phyloP scores from a whole-genome alignment of 1,139 yeast species.

The Kodamaea ohmeri region DNA sequence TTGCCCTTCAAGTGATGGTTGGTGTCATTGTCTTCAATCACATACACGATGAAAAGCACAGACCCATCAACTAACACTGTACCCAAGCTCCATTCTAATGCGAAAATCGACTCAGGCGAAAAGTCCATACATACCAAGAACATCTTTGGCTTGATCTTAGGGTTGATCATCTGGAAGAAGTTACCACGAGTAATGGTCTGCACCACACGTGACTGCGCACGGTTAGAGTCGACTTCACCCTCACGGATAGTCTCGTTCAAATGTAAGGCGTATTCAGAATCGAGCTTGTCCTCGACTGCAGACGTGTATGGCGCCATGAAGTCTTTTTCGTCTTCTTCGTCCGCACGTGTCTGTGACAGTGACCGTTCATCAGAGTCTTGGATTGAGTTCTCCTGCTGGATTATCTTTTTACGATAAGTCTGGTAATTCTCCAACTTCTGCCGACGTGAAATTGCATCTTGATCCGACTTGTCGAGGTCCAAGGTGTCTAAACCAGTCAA shows the following conservation, averaged over 20 bases:
- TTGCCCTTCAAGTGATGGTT: constrained; percentile 46
- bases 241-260: constrained; percentile 59
- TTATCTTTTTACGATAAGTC: constrained; percentile 48
- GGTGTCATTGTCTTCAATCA: constrained; percentile 64
- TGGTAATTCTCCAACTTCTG: constrained; percentile 46
- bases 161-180: constrained; percentile 53
- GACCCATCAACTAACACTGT: constrained; percentile 83
- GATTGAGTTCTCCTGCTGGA: constrained; percentile 45
- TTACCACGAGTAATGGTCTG: constrained; percentile 73
- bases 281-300: constrained; percentile 66
- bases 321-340: constrained; percentile 24
- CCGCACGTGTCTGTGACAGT: not conserved
- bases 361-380: constrained; percentile 7
- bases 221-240: constrained; percentile 61
- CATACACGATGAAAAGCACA: constrained; percentile 75
- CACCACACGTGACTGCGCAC: constrained; percentile 53
- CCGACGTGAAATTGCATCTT: constrained; percentile 45
- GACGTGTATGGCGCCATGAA: constrained; percentile 66
- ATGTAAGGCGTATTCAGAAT: constrained; percentile 59
- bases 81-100: constrained; percentile 88
- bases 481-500: constrained; percentile 45
- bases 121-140: constrained; percentile 78
- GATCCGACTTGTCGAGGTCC: constrained; percentile 40
- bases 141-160: constrained; percentile 59
- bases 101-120: constrained; percentile 81